Base-by-base conservation (phyloP, 805 yeast genomes). In the Kodamaea jinghongensis region DNA sequence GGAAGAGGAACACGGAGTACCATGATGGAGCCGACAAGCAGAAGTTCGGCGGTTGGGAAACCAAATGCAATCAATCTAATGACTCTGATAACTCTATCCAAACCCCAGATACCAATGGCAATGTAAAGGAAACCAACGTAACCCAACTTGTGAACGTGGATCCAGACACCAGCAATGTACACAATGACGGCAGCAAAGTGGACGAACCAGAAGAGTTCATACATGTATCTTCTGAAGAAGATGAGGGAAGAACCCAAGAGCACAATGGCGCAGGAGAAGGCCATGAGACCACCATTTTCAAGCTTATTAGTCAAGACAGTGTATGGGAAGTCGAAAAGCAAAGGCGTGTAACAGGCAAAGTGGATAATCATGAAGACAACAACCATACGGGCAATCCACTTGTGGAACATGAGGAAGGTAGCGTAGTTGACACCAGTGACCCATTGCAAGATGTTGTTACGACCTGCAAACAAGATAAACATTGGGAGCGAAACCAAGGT, bases 341-440 rank as follows among this genome's bases (percentile, higher is more conserved):
- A 12, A 10, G 16, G 7, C 4, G 12, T 10, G 13, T 38, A 32
- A 4, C 10, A 8, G 15, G 9, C 16, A 1, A 63, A 55, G 38
- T 68, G 74, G 13, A 64, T 44, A 12, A 60, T 33, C 26, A 61
- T 51, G 42, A 65, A 50, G n/a, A 49, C 31, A 26, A 63, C 48
- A 10, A 52, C 45, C 8, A 58, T 36, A 48, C 73, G 52, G 4
- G 73, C 73, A 28, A 64, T 55, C 44, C 76, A 72, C 48, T 69
- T 68, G 48, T 74, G 79, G 45, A 59, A 70, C 11, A 61, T 45
- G 25, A 70, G 61, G 49, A 68, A 71, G 2, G 70, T 59, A 20
- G 67, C 58, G 50, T 57, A 71, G 0, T 79, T 58, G 67, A 85
- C 71, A 2, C 90, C 87, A 1, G 89, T 74, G 4, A 81, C 39